Evolutionary conservation across 2,329 filamentous ascomycete species (phyloP), one percentile per base, ranked within the genome.

Genomic region (Phyllosticta ampelicida): DNA sequence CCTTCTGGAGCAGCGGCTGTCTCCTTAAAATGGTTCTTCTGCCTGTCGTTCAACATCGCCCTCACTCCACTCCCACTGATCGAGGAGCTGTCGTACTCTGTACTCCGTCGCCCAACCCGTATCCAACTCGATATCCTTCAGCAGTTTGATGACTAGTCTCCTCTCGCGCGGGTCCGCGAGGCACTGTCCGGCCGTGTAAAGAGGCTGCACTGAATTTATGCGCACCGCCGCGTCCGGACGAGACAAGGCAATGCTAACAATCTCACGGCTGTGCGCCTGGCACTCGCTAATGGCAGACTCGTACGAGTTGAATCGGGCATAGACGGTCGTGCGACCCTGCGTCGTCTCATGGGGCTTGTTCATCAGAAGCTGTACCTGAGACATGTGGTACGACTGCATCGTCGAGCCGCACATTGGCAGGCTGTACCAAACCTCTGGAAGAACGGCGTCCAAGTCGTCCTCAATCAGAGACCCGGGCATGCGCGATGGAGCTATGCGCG

Each of bases 381-480:
- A 81, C 73, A 86, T 85, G 64, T 86, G 80, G 62, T 84, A 86
- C 60, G 78, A 78, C 64, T 85, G 82, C 77, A 86, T 86, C 1
- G 82, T 82, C 2, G 83, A 82, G 0, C 80, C 82, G 68, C 83
- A 86, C 75, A 86, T 80, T 0, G 83, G 77, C 0, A 82, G 74
- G 55, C 78, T 78, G 67, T 84, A 85, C 82, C 84, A 86, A 11
- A 84, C 76, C 65, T 85, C 80, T 70, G 75, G 67, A 78, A 80
- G 59, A 73, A 73, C 51, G 67, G 66, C 53, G 60, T 74, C 73
- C 58, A 71, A 66, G 0, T 63, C 67, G 55, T 62, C 63, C 30
- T 63, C 62, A 1, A 65, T 53, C 16, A 67, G 60, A 48, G 63
- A 62, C 11, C 62, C 61, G 18, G 67, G 65, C 3, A 64, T 63